Percentiles rank a stretch among this genome's conserved stretches.
Conservation (phyloP, 2,329 filamentous ascomycete species). For the Truncatella angustata region DNA sequence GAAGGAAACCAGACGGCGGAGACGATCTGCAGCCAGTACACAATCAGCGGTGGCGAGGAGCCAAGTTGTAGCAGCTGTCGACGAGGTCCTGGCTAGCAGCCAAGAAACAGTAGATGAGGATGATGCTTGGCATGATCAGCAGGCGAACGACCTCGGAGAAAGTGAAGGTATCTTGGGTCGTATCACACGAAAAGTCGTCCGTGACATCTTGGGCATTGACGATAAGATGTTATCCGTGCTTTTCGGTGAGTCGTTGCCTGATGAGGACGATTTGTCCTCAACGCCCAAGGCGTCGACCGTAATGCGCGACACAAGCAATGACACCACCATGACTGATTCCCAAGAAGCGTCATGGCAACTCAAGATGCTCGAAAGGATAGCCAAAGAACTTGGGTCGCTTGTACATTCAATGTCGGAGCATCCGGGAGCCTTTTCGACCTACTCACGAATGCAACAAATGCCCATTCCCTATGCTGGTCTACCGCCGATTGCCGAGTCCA, state of each 20-base stretch:
- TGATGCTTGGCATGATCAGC: conserved; percentile 53
- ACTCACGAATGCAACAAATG: conserved; percentile 62
- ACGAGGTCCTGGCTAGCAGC: conserved; percentile 28
- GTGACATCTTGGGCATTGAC: conserved; percentile 87
- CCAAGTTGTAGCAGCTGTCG: conserved; percentile 27
- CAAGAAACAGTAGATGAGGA: conserved; percentile 36
- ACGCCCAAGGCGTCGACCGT: conserved; percentile 44
- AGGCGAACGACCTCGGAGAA: conserved; percentile 40
- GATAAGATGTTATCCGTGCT: conserved; percentile 81
- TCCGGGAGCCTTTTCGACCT: conserved; percentile 85
- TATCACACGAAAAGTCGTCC: conserved; percentile 82
- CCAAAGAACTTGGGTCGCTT: conserved; percentile 79
- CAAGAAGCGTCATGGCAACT: conserved; percentile 65
- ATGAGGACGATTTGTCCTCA: conserved; percentile 44
- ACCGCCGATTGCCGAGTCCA: conserved; percentile 58
- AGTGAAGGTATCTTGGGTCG: conserved; percentile 74
- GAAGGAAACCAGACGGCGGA: conserved; percentile 70
- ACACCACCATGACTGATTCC: conserved; percentile 27
- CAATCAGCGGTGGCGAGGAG: conserved; percentile 24
- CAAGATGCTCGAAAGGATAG: conserved; percentile 77
- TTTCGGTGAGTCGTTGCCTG: conserved; percentile 74
- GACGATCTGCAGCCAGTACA: conserved; percentile 39
- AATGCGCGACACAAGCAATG: conserved; percentile 22
- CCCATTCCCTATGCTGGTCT: conserved; percentile 77
- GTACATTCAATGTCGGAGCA: conserved; percentile 83